phyloP scores from a whole-genome alignment of 2,329 filamentous ascomycete species.

The Paecilomyces sp. region DNA sequence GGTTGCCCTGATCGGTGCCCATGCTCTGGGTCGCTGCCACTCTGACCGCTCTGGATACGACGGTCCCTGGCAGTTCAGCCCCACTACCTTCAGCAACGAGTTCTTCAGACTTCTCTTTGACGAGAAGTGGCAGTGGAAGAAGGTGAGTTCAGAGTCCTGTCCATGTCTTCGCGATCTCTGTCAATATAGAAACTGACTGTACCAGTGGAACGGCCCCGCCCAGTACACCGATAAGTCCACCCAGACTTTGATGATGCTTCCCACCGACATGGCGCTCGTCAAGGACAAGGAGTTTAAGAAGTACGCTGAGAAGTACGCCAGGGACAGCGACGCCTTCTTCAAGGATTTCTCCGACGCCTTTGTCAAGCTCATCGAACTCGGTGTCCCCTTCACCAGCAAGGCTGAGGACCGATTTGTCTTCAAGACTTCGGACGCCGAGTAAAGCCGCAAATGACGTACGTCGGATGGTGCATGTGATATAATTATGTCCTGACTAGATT shows the following conservation, averaged over 20 bases:
- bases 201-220: constrained; percentile 73
- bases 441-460: constrained; percentile 19
- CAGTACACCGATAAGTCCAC: constrained; percentile 85
- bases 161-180: not conserved
- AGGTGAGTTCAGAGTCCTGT: constrained; percentile 27
- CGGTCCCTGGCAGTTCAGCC: constrained; percentile 88
- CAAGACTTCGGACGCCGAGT: constrained; percentile 44
- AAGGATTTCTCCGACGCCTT: constrained; percentile 78
- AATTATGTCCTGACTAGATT: not conserved
- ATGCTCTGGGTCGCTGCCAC: constrained; percentile 87
- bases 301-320: constrained; percentile 79
- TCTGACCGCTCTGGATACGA: constrained; percentile 78
- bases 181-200: not conserved
- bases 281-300: constrained; percentile 81
- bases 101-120: constrained; percentile 82
- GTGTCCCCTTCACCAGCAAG: constrained; percentile 74
- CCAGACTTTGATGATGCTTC: constrained; percentile 95
- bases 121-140: constrained; percentile 88
- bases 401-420: constrained; percentile 55
- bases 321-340: constrained; percentile 88
- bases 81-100: constrained; percentile 88
- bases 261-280: constrained; percentile 78
- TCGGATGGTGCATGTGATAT: not conserved
- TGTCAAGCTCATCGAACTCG: constrained; percentile 82
- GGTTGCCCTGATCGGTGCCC: constrained; percentile 78